These are phyloP conservation scores for Globisporangium emineosum DNA, from an alignment of 352 stramenopile genomes.

Conservation along the genomic window DNA sequence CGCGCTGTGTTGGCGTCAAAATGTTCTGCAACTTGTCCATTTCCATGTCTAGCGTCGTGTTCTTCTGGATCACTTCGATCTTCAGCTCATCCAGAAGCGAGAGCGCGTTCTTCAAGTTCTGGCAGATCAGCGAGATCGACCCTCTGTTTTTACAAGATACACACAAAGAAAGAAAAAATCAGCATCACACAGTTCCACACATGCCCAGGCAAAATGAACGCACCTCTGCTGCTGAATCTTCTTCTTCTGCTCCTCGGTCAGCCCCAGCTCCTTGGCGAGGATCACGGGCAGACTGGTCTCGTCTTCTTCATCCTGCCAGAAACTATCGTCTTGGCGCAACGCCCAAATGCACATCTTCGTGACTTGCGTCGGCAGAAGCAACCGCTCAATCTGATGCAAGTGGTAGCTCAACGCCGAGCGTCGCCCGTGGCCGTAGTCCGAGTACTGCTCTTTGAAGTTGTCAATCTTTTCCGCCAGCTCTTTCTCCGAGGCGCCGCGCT, in stretches of 20 bases:
- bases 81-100: constrained; percentile 87
- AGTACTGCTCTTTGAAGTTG: constrained; percentile 93
- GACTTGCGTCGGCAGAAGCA: constrained; percentile 93
- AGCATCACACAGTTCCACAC: not conserved
- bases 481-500: constrained; percentile 73
- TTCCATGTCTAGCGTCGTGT: constrained; percentile 91
- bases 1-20: constrained; percentile 90
- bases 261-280: constrained; percentile 85
- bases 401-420: constrained; percentile 87
- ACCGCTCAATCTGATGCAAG: constrained; percentile 91
- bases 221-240: constrained; percentile 91
- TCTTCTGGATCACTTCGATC: constrained; percentile 86
- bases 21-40: constrained; percentile 94
- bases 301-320: constrained; percentile 87
- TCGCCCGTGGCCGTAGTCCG: constrained; percentile 89
- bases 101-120: constrained; percentile 87
- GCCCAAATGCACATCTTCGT: constrained; percentile 93
- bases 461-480: constrained; percentile 93
- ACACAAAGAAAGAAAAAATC: constrained; percentile 8
- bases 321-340: constrained; percentile 88
- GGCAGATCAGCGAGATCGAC: constrained; percentile 77
- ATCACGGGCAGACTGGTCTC: constrained; percentile 89
- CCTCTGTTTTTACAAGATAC: constrained; percentile 18
- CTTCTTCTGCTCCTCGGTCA: constrained; percentile 91
- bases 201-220: constrained; percentile 4